phyloP scores from a whole-genome alignment of 257 asterid genomes.

The Capsicum rhomboideum region DNA sequence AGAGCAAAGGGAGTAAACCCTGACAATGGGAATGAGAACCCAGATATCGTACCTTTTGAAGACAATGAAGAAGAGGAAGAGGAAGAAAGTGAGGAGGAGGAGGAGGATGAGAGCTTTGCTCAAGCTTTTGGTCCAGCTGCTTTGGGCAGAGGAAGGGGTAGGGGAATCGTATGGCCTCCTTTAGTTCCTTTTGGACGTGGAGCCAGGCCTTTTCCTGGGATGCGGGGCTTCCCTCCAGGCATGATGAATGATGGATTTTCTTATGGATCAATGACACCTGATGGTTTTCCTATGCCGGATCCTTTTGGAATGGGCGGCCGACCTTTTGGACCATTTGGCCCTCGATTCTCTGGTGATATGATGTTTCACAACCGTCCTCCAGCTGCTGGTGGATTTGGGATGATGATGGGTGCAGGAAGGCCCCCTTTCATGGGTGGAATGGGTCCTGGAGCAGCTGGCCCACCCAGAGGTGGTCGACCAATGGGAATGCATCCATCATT shows the following conservation, averaged over 20 bases:
- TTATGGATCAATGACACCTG: constrained; percentile 32
- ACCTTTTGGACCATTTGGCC: constrained; percentile 32
- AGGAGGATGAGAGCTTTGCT: constrained; percentile 53
- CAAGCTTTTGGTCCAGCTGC: constrained; percentile 37
- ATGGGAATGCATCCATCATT: constrained; percentile 30
- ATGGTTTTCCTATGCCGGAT: constrained; percentile 58
- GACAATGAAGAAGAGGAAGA: constrained; percentile 96
- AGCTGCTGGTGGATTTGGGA: constrained; percentile 57
- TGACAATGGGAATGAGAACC: constrained; percentile 57
- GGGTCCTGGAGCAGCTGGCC: constrained; percentile 30
- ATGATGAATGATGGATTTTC: constrained; percentile 7
- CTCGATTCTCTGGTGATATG: constrained; percentile 77
- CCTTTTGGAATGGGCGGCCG: constrained; percentile 5
- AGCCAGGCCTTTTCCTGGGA: constrained; percentile 55
- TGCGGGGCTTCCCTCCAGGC: constrained; percentile 71
- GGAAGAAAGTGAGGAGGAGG: constrained; percentile 56
- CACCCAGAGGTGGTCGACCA: constrained; percentile 44
- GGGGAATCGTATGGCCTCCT: constrained; percentile 92
- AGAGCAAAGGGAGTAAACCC: constrained; percentile 71
- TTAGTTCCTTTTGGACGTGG: constrained; percentile 73
- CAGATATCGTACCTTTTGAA: constrained; percentile 83
- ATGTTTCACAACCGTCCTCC: constrained; percentile 75
- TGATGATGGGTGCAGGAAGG: constrained; percentile 83
- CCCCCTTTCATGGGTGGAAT: constrained; percentile 56
- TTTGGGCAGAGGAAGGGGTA: constrained; percentile 81